These are phyloP conservation scores for Solanum sparsipilum DNA, from an alignment of 257 asterid species.

Conservation along the genomic window DNA sequence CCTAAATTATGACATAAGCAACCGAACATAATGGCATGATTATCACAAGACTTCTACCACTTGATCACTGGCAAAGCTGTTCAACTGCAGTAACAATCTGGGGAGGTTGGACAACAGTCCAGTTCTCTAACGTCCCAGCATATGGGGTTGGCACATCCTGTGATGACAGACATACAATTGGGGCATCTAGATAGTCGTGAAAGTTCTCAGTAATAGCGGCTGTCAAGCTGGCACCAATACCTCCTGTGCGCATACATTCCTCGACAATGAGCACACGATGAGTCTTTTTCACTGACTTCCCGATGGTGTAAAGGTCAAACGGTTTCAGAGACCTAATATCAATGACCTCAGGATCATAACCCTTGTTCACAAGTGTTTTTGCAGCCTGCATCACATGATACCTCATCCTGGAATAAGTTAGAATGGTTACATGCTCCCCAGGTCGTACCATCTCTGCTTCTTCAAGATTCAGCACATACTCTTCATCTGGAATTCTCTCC, in stretches of 20 bases:
- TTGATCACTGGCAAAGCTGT: slow-evolving; percentile 50
- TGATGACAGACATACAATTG: slow-evolving; percentile 65
- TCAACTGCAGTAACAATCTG: slow-evolving; percentile 81
- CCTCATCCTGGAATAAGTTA: slow-evolving; percentile 80
- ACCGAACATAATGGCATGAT: neutral
- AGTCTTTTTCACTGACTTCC: slow-evolving; percentile 78
- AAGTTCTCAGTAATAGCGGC: slow-evolving; percentile 66
- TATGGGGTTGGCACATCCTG: slow-evolving; percentile 91
- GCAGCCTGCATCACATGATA: slow-evolving; percentile 92
- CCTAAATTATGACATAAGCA: neutral
- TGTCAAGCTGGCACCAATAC: slow-evolving; percentile 83
- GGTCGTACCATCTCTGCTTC: slow-evolving; percentile 88
- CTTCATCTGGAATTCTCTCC: slow-evolving; percentile 79
- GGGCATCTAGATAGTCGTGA: slow-evolving; percentile 71
- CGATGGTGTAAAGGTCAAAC: slow-evolving; percentile 64
- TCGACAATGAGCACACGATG: slow-evolving; percentile 71
- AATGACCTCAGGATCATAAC: slow-evolving; percentile 79
- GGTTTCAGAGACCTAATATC: slow-evolving; percentile 84
- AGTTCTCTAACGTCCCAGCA: slow-evolving; percentile 64
- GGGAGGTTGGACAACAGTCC: slow-evolving; percentile 79
- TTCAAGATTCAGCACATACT: slow-evolving; percentile 52
- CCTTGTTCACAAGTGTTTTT: slow-evolving; percentile 60
- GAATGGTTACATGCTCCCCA: slow-evolving; percentile 65
- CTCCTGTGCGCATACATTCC: slow-evolving; percentile 94
- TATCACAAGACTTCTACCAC: neutral